Base-by-base conservation (phyloP, 2,329 filamentous ascomycete genomes). In the Lachnellula occidentalis region DNA sequence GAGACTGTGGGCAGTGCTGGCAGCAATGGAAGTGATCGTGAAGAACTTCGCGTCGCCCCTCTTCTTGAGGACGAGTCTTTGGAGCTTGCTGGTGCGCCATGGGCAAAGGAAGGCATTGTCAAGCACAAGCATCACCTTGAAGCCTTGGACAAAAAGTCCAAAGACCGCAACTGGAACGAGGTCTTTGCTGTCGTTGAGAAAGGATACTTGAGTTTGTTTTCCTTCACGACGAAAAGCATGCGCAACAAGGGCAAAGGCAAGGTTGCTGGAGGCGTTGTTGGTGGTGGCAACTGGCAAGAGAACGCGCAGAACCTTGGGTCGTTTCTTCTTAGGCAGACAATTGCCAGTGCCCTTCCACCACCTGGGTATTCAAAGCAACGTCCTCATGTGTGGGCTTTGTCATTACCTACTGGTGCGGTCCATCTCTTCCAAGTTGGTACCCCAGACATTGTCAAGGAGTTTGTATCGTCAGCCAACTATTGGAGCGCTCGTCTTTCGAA, bases 381-480 rank as follows among this genome's bases (percentile, higher is more conserved):
- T 11, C 92, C 92, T 4, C 85, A 97, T 69, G 94, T 99, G 1
- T 99, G 92, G 88, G 92, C 94, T 2, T 75, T 99, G 50, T 95
- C 89, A 59, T 76, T 99, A 45, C 92, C 94, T 0, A 95, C 86
- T 1, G 94, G 94, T 12, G 92, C 92, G 0, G 92, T 99, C 0
- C 94, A 99, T 69, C 79, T 99, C n/a, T 99, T 99, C 79, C 92
- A 97, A 67, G 94, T 94, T 48, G 94, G 94, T 53, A 99, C 94
- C 1, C 84, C 90, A 0, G 94, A 99, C 64, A 96, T 97, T 65
- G 88, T 92, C 64, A 87, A 88, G 63, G 94, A 99, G 69, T 99
- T 96, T 66, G 92, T 97, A 50, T 86, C 83, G 17, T 95, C 92
- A 1, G 90, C 90, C 65, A 99, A 99, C 72, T 99, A 97, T 73